Evolutionary conservation across 208 protist species (phyloP), one percentile per base, ranked within the genome.

Genomic region (Wallacemonas sp.): DNA sequence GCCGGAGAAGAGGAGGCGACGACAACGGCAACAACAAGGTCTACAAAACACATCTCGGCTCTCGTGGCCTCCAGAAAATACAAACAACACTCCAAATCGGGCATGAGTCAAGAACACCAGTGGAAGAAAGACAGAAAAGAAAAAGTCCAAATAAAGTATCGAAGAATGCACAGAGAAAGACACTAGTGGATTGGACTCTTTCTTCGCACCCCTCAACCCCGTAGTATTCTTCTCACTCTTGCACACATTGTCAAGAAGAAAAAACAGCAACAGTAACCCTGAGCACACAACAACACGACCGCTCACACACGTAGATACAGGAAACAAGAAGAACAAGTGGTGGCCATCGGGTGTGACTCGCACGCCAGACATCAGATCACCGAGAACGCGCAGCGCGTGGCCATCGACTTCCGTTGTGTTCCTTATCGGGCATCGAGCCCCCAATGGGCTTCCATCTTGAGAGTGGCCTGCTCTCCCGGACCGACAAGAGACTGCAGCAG

Each of bases 221-320:
- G 52, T 59, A 42, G 52, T 59, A 59, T 59, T 36, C 52, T 59
- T 59, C 52, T 41, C 31, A 26, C 52, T 59, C 31, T 33, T 33
- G 26, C 44, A 49, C 44, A 5, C 20, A 16, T 25, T 12, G 44
- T 25, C 18, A 49, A 23, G 44, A 49, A 49, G 20, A 22, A 16
- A 49, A 18, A 12, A 16, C n/a, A 16, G 11, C 44, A 10, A 23
- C 0, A n/a, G n/a, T n/a, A n/a, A n/a, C n/a, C n/a, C n/a, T n/a
- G n/a, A n/a, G n/a, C n/a, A n/a, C n/a, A n/a, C 18, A 49, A 26
- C 44, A 18, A 16, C n/a, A 16, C 44, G 7, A 25, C 8, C 44
- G 8, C 20, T 8, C 44, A 49, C 44, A 49, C 44, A 18, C 44
- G 20, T 8, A 49, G 8, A 49, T 49, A 23, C 23, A n/a, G n/a